Evolutionary conservation across 2,329 filamentous ascomycete genomes (phyloP).

Genomic region (Phialocephala subalpina): DNA sequence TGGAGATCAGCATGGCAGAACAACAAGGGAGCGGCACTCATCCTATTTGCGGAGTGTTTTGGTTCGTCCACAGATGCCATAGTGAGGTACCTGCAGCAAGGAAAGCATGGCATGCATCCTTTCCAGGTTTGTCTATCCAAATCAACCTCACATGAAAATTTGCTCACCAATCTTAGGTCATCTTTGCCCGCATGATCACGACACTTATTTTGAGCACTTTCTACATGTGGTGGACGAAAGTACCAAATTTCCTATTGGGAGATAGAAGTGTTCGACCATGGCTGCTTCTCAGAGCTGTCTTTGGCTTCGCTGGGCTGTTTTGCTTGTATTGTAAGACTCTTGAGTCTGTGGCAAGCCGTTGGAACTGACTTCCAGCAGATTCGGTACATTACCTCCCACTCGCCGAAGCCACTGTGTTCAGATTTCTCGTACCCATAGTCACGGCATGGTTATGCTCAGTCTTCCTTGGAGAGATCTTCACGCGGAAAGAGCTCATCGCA

Average conservation of each 20-base stretch:
- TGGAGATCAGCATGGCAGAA: slow-evolving; percentile 59
- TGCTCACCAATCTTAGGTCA: slow-evolving; percentile 45
- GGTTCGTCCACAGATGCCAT: slow-evolving; percentile 86
- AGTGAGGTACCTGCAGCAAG: slow-evolving; percentile 77
- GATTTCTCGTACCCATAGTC: slow-evolving; percentile 84
- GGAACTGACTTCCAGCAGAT: slow-evolving; percentile 30
- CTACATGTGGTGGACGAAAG: slow-evolving; percentile 78
- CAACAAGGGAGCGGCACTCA: slow-evolving; percentile 77
- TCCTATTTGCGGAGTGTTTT: slow-evolving; percentile 80
- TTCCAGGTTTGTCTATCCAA: slow-evolving; percentile 68
- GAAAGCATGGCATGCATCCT: slow-evolving; percentile 78
- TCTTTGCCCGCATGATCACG: slow-evolving; percentile 42
- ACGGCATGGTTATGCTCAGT: slow-evolving; percentile 83
- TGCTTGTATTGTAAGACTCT: slow-evolving; percentile 51
- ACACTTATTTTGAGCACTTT: slow-evolving; percentile 43
- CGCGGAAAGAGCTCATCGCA: slow-evolving; percentile 77
- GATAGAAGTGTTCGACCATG: slow-evolving; percentile 70
- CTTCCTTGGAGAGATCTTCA: slow-evolving; percentile 78
- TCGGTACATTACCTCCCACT: slow-evolving; percentile 76
- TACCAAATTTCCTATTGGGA: slow-evolving; percentile 77
- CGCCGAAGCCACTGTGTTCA: slow-evolving; percentile 89
- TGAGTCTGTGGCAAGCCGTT: background rate
- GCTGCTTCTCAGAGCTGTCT: slow-evolving; percentile 71
- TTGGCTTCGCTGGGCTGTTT: slow-evolving; percentile 80
- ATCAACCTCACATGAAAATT: slow-evolving; percentile 46